Evolutionary conservation across 768 basidiomycete genomes (phyloP), one percentile per base, ranked within the genome.

Genomic region (Collybia mongolica): DNA sequence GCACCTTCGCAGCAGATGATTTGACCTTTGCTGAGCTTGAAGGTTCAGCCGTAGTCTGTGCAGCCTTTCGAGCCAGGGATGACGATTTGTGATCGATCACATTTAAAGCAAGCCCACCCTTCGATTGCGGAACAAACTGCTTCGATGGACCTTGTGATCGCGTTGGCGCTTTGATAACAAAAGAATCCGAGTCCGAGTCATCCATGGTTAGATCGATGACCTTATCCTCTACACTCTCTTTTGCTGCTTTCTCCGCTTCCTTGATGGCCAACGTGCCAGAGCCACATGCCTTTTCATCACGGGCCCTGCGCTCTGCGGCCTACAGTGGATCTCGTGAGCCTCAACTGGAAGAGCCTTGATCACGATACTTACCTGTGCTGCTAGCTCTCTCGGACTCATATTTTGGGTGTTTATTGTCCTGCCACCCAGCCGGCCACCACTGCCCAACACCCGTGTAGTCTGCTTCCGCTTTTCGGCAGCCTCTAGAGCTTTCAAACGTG

Each of bases 291-390:
- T 84, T 84, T 58, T 88, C 86, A 59, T 97, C 93, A 9, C 71
- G 69, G 11, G 75, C 72, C 54, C 95, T 73, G 48, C 87, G 77
- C 60, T 95, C 93, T 0, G 95, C 95, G 43, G 95, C 95, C 93
- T 97, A 59, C 11, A 46, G 44, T 23, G 36, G 40, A 36, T 18
- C 42, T 37, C 35, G 17, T 38, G n/a, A 24, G 35, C 52, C 39
- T 49, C 37, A 49, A 46, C 49, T 23, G 49, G 6, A 41, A 28
- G 18, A 36, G 4, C 35, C 22, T 15, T 8, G 19, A 26, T 6
- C 41, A 46, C 17, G 48, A 38, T 12, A 65, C 82, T 60, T 55
- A 85, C 85, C 70, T 79, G 75, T 9, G 85, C 90, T 20, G 90
- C 82, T 35, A 93, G 70, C 62, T 96, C 86, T 52, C 86, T 72